These are phyloP conservation scores for Yamadazyma dushanensis DNA, from an alignment of 1,139 yeast genomes.

Conservation along the genomic window DNA sequence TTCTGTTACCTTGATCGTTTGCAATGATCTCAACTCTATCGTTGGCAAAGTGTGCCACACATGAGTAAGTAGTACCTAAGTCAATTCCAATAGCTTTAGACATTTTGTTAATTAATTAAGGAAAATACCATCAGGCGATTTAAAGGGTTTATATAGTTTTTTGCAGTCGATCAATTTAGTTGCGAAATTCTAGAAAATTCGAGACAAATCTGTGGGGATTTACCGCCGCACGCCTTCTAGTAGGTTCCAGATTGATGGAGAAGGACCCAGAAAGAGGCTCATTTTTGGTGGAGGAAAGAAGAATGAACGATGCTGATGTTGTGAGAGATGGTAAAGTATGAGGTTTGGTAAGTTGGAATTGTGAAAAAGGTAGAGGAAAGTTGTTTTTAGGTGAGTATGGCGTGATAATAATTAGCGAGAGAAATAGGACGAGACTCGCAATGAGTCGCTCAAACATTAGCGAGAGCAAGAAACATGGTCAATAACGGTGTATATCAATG, in stretches of 20 bases:
- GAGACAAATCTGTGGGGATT: conserved; percentile 3
- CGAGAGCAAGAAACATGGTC: too few relatives aligned
- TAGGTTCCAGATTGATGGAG: background rate
- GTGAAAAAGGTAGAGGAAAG: too few relatives aligned
- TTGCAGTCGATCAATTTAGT: conserved; percentile 10
- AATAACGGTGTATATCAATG: too few relatives aligned
- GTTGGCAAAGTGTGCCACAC: conserved; percentile 73
- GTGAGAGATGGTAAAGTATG: too few relatives aligned
- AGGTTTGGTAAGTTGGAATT: too few relatives aligned
- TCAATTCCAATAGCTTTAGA: conserved; percentile 76
- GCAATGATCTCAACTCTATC: conserved; percentile 72
- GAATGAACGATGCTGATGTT: too few relatives aligned
- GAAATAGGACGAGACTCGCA: too few relatives aligned
- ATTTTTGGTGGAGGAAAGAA: background rate
- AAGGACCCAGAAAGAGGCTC: too few relatives aligned
- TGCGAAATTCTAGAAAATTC: conserved; percentile 16
- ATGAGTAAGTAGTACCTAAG: conserved; percentile 79
- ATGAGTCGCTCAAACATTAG: too few relatives aligned
- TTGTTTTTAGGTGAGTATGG: too few relatives aligned
- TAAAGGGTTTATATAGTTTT: conserved; percentile 2
- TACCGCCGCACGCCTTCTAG: conserved; percentile 1
- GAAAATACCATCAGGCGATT: background rate
- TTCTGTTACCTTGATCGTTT: conserved; percentile 71
- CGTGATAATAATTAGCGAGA: too few relatives aligned
- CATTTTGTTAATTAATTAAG: conserved; percentile 30